Evolutionary conservation across 805 yeast genomes (phyloP).

Genomic region (Monosporozyma yasuniensis): DNA sequence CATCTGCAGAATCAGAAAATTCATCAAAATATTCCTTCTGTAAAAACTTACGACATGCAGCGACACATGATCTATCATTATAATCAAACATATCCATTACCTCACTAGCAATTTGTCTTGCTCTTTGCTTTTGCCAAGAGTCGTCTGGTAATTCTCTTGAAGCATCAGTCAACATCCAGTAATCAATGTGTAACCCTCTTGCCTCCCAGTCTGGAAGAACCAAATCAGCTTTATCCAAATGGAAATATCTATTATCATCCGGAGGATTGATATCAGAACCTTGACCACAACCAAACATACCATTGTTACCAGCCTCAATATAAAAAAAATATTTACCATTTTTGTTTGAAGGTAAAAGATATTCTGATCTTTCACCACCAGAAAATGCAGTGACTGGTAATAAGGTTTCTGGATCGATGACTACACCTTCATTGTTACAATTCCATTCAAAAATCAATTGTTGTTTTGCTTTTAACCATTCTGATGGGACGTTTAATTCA

Average conservation of each 20-base stretch:
- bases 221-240: constrained; percentile 61
- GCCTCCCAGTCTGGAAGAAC: constrained; percentile 78
- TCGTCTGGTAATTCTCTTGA: constrained; percentile 74
- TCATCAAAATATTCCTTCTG: constrained; percentile 50
- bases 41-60: constrained; percentile 59
- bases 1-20: constrained; percentile 54
- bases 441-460: constrained; percentile 73
- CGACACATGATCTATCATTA: constrained; percentile 46
- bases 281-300: constrained; percentile 77
- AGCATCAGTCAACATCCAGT: constrained; percentile 83
- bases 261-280: constrained; percentile 59
- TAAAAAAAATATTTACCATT: constrained; percentile 55
- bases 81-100: constrained; percentile 83
- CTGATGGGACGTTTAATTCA: constrained; percentile 50
- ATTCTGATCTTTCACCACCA: constrained; percentile 72
- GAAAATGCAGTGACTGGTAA: constrained; percentile 75
- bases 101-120: constrained; percentile 67
- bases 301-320: constrained; percentile 86
- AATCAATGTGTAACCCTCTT: constrained; percentile 67
- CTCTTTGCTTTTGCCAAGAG: constrained; percentile 76
- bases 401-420: constrained; percentile 55
- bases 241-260: constrained; percentile 62
- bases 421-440: constrained; percentile 75
- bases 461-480: constrained; percentile 34
- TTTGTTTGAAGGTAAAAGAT: constrained; percentile 51